These are phyloP conservation scores for Aleurites moluccanus DNA, from an alignment of 441 rosid genomes.

Conservation along the genomic window DNA sequence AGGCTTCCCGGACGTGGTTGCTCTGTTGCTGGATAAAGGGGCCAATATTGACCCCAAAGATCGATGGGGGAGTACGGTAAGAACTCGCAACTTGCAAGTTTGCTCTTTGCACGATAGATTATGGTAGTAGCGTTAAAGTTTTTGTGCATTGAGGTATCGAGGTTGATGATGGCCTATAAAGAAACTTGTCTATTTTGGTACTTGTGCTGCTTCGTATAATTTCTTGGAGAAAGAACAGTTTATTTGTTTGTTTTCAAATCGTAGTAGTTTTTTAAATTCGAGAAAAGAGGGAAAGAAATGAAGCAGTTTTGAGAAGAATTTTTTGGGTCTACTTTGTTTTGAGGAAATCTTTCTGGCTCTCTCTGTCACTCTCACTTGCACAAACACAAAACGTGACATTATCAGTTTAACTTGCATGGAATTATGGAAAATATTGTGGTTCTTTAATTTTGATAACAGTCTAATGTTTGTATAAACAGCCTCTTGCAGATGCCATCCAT, in stretches of 20 bases:
- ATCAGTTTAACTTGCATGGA: not conserved
- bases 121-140: not conserved
- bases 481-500: constrained; percentile 85
- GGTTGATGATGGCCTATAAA: not conserved
- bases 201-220: not conserved
- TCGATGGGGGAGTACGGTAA: constrained; percentile 98
- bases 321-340: not conserved
- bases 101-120: not conserved
- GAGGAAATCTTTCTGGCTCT: not conserved
- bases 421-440: not conserved
- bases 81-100: constrained; percentile 5
- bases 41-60: constrained; percentile 69
- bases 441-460: not conserved
- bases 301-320: constrained; percentile 1
- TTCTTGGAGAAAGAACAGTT: not conserved
- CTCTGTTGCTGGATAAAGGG: constrained; percentile 54
- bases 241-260: not conserved
- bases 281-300: not conserved
- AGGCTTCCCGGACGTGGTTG: constrained; percentile 57
- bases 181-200: constrained; percentile 4
- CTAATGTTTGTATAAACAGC: constrained; percentile 53
- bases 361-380: not conserved
- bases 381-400: not conserved
- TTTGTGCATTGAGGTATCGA: not conserved
- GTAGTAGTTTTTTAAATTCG: not conserved